phyloP scores from a whole-genome alignment of 2,329 filamentous ascomycete genomes.

The Xylaria digitata region DNA sequence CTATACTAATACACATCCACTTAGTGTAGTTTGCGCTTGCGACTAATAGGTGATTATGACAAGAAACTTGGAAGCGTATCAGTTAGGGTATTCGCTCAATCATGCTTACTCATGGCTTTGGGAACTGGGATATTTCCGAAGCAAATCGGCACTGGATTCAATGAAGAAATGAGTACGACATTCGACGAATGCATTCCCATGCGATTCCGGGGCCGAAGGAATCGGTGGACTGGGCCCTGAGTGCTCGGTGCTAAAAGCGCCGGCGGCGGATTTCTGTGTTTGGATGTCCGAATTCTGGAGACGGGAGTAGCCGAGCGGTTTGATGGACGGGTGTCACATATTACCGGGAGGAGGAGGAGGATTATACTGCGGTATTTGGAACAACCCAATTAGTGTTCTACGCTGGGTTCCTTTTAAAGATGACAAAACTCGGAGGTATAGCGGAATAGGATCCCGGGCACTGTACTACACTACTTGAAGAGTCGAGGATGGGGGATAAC shows the following conservation, averaged over 20 bases:
- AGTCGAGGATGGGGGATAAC: no score
- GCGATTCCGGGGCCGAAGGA: conserved; percentile 22
- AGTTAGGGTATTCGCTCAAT: not conserved
- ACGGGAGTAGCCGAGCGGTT: conserved; percentile 35
- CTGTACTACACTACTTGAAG: not conserved
- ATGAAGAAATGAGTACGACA: conserved; percentile 15
- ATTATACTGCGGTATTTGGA: conserved; percentile 1
- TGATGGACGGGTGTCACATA: conserved; percentile 11
- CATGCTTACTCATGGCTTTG: conserved; percentile 12
- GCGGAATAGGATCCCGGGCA: not conserved
- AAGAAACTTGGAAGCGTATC: not conserved
- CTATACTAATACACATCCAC: not conserved
- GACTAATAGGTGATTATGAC: not conserved
- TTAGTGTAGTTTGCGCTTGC: not conserved
- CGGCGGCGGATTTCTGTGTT: conserved; percentile 38
- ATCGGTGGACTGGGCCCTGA: conserved; percentile 10
- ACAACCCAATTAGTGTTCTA: not conserved
- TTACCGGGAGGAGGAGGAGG: not conserved
- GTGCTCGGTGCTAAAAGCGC: not conserved
- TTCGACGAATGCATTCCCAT: conserved; percentile 17
- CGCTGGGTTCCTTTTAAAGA: no score
- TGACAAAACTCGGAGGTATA: not conserved
- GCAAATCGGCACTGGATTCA: conserved; percentile 7
- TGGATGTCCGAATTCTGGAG: conserved; percentile 34
- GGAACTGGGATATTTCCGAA: conserved; percentile 1